Base-by-base conservation (phyloP, 108 stramenopile genomes). In the Fragilaria crotonensis region DNA sequence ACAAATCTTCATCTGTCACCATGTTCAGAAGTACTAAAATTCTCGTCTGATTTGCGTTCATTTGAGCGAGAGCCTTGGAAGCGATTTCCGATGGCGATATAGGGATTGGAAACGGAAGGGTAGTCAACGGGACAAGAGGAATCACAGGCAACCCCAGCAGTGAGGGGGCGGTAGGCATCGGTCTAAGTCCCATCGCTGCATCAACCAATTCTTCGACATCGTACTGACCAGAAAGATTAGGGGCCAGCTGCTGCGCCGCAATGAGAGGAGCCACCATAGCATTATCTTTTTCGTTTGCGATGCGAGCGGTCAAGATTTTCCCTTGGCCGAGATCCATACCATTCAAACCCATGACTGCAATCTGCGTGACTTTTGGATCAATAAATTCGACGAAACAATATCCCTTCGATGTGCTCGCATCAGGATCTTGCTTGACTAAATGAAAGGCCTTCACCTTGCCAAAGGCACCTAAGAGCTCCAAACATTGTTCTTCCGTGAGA, bases 311-410 rank as follows among this genome's bases (percentile, higher is more conserved):
- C 47, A 99, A 64, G 2, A 80, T 84, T 64, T 94, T 94, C 26
- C 95, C 97, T 1, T 93, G 94, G 14, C 90, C 87, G 71, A 99
- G 65, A 27, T 90, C 87, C 94, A 99, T 93, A 3, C 93, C 95
- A 62, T 99, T 95, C 61, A 99, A 76, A 5, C 96, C 98, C 62
- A 84, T 78, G 57, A 89, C 79, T 7, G 96, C 97, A 21, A 85
- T 71, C 19, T 78, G 75, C 0, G 96, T 96, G 0, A 82, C 73
- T 11, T 54, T 63, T 1, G 89, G 78, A 71, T 97, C 94, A 11
- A 69, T 64, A 65, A 91, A 99, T 68, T 97, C 95, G 26, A 91
- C 94, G 76, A 99, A 99, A 36, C 87, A 94, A 67, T 96, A 99
- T 33, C 98, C 98, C 76, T 97, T 98, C 57, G 78, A 80, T 21